Evolutionary conservation across 1,284 basidiomycete genomes (phyloP).

Genomic region (Ceratobasidium sp.): DNA sequence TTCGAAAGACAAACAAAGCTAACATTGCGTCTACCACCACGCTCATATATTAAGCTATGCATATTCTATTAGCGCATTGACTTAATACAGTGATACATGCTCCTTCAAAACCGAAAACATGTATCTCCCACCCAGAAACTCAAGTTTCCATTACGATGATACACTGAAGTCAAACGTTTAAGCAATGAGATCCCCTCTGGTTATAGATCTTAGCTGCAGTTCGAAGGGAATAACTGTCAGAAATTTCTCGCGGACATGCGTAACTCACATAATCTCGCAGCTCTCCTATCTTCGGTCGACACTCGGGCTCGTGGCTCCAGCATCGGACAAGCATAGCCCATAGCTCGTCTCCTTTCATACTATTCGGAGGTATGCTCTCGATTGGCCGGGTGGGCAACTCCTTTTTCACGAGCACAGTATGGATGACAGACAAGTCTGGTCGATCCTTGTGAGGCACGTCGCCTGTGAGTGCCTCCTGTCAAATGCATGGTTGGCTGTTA

Average conservation of each 20-base stretch:
- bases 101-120: too few relatives aligned
- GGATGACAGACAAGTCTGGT: constrained; percentile 10
- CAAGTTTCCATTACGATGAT: too few relatives aligned
- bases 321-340: constrained; percentile 26
- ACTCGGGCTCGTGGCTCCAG: constrained; percentile 18
- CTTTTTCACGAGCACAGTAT: constrained; percentile 3
- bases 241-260: neutral
- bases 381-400: constrained; percentile 2
- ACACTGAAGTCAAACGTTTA: too few relatives aligned
- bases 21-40: too few relatives aligned
- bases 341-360: constrained; percentile 3
- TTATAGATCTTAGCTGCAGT: too few relatives aligned
- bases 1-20: too few relatives aligned
- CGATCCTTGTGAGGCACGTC: constrained; percentile 22
- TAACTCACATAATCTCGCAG: constrained; percentile 20
- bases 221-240: too few relatives aligned
- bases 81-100: too few relatives aligned
- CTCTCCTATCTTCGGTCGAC: neutral
- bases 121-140: too few relatives aligned
- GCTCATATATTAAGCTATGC: too few relatives aligned
- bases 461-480: constrained; percentile 26
- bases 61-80: too few relatives aligned
- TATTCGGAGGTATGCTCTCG: neutral
- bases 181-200: too few relatives aligned
- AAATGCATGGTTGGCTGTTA: neutral